These are phyloP conservation scores for Sanguinoderma infundibulare DNA, from an alignment of 1,284 basidiomycete genomes.

Conservation along the genomic window DNA sequence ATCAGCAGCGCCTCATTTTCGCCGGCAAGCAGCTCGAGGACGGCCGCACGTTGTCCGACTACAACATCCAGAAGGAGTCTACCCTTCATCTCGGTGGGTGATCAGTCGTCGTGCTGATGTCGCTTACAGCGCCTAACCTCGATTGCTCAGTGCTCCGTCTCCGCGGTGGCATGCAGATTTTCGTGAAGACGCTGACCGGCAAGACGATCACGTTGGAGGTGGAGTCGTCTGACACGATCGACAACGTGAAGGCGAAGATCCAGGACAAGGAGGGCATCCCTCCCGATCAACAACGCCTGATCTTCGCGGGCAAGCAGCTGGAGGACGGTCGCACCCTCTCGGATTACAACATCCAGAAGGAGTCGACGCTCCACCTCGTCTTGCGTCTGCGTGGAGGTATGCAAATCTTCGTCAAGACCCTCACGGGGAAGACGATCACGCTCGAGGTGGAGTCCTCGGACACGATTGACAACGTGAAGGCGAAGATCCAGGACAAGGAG, in stretches of 20 bases:
- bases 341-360: slow-evolving; percentile 82
- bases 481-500: slow-evolving; percentile 80
- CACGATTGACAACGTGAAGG: slow-evolving; percentile 77
- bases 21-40: slow-evolving; percentile 88
- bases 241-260: slow-evolving; percentile 87
- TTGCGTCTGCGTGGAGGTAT: slow-evolving; percentile 30
- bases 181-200: slow-evolving; percentile 80
- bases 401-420: slow-evolving; percentile 64
- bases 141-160: slow-evolving; percentile 59
- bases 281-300: slow-evolving; percentile 84
- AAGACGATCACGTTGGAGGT: slow-evolving; percentile 91
- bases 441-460: slow-evolving; percentile 79
- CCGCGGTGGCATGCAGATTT: slow-evolving; percentile 77
- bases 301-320: slow-evolving; percentile 85
- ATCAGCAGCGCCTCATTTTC: slow-evolving; percentile 83
- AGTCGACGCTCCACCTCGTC: slow-evolving; percentile 60
- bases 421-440: slow-evolving; percentile 84
- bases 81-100: slow-evolving; percentile 62
- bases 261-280: slow-evolving; percentile 87
- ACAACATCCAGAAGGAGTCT: slow-evolving; percentile 78
- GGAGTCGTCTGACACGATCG: slow-evolving; percentile 89
- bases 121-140: slow-evolving; percentile 1
- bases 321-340: slow-evolving; percentile 79
- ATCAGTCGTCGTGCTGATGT: neutral
- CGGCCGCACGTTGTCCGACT: slow-evolving; percentile 84